phyloP scores from a whole-genome alignment of 305 asterid genomes.

The Solanum hybrid region DNA sequence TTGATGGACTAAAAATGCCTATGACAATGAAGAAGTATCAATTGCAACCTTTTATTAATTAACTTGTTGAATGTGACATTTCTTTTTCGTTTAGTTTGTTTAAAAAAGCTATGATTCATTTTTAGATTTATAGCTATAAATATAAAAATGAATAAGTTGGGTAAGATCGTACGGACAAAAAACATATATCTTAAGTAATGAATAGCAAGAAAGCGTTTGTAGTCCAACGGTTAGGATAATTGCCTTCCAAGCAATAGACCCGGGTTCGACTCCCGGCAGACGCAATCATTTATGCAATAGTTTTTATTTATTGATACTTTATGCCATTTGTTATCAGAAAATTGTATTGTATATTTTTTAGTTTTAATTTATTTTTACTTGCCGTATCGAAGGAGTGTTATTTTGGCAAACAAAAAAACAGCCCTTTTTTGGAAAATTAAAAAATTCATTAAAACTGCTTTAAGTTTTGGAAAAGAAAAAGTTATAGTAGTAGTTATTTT shows the following conservation, averaged over 20 bases:
- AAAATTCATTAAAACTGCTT: no score
- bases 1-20: not conserved
- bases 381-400: no score
- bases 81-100: not conserved
- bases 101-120: not conserved
- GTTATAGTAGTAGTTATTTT: not conserved
- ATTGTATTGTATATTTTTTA: no score
- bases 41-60: not conserved
- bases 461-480: not conserved
- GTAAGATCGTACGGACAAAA: no score
- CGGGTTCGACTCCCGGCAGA: constrained; percentile 74
- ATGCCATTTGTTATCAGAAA: no score
- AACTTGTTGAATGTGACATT: not conserved
- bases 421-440: no score
- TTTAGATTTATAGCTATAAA: not conserved
- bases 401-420: no score
- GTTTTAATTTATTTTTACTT: no score
- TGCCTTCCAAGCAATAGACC: constrained; percentile 87
- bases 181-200: no score
- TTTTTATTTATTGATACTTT: no score
- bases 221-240: constrained; percentile 99
- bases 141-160: no score
- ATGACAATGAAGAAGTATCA: not conserved
- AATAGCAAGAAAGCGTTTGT: constrained; percentile 39
- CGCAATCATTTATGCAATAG: constrained; percentile 9